These are phyloP conservation scores for Rhodotorula sp. DNA, from an alignment of 1,284 basidiomycete species.

Conservation along the genomic window DNA sequence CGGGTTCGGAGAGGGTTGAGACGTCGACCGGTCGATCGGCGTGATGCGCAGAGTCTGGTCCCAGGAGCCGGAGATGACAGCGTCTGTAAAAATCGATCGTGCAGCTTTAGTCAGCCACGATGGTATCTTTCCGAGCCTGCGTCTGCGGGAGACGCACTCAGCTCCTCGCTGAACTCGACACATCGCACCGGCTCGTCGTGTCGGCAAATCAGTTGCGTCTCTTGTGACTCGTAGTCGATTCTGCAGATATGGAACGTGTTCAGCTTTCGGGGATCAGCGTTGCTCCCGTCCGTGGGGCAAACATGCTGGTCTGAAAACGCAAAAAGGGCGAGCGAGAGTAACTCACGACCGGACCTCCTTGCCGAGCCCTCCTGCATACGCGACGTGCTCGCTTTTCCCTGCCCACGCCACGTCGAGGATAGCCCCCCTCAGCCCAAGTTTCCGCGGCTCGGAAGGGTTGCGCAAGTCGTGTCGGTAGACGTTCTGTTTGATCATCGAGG, in stretches of 20 bases:
- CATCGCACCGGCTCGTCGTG: slow-evolving; percentile 52
- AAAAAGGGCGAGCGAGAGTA: neutral
- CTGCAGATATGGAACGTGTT: slow-evolving; percentile 38
- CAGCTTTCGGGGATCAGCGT: too few relatives aligned
- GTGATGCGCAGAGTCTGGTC: slow-evolving; percentile 75
- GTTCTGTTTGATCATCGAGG: slow-evolving; percentile 38
- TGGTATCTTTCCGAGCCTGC: neutral
- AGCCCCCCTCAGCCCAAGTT: slow-evolving; percentile 49
- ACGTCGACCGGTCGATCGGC: slow-evolving; percentile 56
- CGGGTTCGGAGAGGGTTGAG: slow-evolving; percentile 41
- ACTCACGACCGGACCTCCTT: slow-evolving; percentile 56
- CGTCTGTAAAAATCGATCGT: slow-evolving; percentile 53
- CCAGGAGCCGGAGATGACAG: slow-evolving; percentile 83
- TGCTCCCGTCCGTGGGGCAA: too few relatives aligned
- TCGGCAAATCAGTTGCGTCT: slow-evolving; percentile 51
- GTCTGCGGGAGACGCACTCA: slow-evolving; percentile 44
- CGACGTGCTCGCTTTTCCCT: slow-evolving; percentile 22
- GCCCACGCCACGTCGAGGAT: slow-evolving; percentile 50
- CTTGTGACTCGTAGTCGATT: slow-evolving; percentile 52
- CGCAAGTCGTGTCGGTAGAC: slow-evolving; percentile 50
- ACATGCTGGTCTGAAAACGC: too few relatives aligned
- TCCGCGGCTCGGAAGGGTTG: slow-evolving; percentile 47
- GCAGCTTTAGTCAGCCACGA: neutral
- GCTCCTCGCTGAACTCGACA: slow-evolving; percentile 51
- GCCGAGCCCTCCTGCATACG: slow-evolving; percentile 53